Percentiles rank a stretch among this genome's conserved stretches.
Conservation (phyloP, 176 grass and related monocot genomes). For the Pharus latifolius region DNA sequence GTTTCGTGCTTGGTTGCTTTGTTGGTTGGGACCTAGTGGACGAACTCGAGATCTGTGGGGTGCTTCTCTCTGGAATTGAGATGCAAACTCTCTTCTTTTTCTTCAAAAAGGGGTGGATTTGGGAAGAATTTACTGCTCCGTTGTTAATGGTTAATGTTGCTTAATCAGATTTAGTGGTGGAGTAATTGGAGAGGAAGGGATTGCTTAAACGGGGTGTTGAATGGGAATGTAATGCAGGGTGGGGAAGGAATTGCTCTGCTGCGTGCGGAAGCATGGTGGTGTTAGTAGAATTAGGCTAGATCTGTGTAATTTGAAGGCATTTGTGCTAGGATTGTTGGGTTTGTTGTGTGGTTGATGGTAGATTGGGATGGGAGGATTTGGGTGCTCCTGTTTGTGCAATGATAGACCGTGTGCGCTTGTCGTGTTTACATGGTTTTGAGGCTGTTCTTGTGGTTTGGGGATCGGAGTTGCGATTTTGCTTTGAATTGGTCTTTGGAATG, state of each 20-base stretch:
- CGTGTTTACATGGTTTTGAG: too few relatives aligned
- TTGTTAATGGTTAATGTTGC: too few relatives aligned
- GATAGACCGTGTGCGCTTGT: too few relatives aligned
- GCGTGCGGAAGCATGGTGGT: not conserved
- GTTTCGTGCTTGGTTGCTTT: not conserved
- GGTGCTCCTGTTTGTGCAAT: not conserved
- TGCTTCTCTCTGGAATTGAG: not conserved
- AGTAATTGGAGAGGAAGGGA: constrained; percentile 6
- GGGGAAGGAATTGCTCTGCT: not conserved
- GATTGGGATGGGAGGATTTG: not conserved
- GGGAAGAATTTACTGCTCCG: too few relatives aligned
- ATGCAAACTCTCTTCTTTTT: not conserved
- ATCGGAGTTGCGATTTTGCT: too few relatives aligned
- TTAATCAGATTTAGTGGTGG: not conserved
- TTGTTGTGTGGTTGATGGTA: not conserved
- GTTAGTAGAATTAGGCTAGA: constrained; percentile 1
- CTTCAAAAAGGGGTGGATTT: too few relatives aligned
- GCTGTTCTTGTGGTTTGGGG: too few relatives aligned
- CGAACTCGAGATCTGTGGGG: constrained; percentile 26
- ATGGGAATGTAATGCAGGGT: not conserved
- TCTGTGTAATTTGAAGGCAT: constrained; percentile 4
- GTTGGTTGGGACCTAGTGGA: constrained; percentile 10
- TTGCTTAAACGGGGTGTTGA: not conserved
- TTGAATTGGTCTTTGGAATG: too few relatives aligned
- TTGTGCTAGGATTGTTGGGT: not conserved